Evolutionary conservation across 225 moss, liverwort and hornwort genomes (phyloP).

Genomic region (Pseudoscleropodium purum): DNA sequence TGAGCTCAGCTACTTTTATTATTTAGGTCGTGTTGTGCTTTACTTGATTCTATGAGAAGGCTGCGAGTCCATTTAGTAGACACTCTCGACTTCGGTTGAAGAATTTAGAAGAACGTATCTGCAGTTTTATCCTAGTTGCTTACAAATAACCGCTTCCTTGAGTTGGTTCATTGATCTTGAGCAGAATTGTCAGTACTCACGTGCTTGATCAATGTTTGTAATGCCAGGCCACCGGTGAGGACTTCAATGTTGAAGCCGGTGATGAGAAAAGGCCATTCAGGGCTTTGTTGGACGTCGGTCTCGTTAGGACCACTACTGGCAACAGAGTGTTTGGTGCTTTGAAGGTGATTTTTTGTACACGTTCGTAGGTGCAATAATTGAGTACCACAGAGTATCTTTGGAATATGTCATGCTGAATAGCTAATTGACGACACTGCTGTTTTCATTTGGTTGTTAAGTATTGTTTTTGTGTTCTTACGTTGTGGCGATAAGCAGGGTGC

Average conservation of each 20-base stretch:
- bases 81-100: not conserved
- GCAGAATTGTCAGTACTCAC: not conserved
- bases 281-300: constrained; percentile 26
- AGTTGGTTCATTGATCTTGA: not conserved
- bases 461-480: not conserved
- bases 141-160: not conserved
- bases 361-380: not conserved
- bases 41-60: not conserved
- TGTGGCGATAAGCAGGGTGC: not conserved
- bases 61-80: not conserved
- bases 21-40: not conserved
- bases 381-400: not conserved
- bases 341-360: constrained; percentile 6
- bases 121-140: not conserved
- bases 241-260: constrained; percentile 48
- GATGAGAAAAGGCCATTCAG: constrained; percentile 51
- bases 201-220: not conserved
- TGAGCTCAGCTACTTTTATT: not conserved
- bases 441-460: not conserved
- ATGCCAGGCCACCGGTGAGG: constrained; percentile 40
- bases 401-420: constrained; percentile 16
- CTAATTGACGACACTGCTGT: not conserved
- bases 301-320: constrained; percentile 45
- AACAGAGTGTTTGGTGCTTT: constrained; percentile 55
- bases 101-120: not conserved